A percentile compares a stretch with the other conserved stretches of the same genome.
Conservation (phyloP, 208 protist species). For the Wallacemonas sp. region DNA sequence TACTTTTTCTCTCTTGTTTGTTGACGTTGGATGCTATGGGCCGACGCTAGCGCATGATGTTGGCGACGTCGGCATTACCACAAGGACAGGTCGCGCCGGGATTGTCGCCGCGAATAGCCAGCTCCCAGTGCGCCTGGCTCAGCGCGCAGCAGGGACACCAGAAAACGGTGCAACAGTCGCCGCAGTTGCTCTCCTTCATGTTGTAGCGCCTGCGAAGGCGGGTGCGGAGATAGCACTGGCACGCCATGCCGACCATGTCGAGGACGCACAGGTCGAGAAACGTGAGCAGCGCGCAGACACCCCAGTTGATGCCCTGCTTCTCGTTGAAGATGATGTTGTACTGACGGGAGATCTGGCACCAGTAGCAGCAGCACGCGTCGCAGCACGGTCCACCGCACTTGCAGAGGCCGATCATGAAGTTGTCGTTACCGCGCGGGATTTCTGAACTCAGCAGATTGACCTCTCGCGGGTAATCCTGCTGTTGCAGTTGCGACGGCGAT, state of each 20-base stretch:
- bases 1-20: too few species aligned
- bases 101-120: constrained; percentile 26
- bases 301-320: constrained; percentile 14
- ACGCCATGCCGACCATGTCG: neutral
- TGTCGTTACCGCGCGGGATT: neutral
- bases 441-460: neutral
- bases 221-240: constrained; percentile 17
- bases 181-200: constrained; percentile 20
- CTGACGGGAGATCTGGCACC: constrained; percentile 32
- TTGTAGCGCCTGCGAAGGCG: constrained; percentile 22
- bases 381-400: constrained; percentile 25
- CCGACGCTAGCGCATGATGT: neutral
- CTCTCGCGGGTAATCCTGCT: too few species aligned
- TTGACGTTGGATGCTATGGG: too few species aligned
- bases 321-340: constrained; percentile 24
- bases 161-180: constrained; percentile 18
- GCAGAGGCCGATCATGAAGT: constrained; percentile 23
- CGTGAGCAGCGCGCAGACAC: constrained; percentile 14
- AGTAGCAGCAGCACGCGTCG: constrained; percentile 39
- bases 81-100: constrained; percentile 21
- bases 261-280: constrained; percentile 14
- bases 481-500: too few species aligned
- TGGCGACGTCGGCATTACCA: neutral
- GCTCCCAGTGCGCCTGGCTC: constrained; percentile 31
- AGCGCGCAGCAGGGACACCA: constrained; percentile 25